Evolutionary conservation across 176 grass and related monocot species (phyloP).

Genomic region (Rhynchospora tenuis): DNA sequence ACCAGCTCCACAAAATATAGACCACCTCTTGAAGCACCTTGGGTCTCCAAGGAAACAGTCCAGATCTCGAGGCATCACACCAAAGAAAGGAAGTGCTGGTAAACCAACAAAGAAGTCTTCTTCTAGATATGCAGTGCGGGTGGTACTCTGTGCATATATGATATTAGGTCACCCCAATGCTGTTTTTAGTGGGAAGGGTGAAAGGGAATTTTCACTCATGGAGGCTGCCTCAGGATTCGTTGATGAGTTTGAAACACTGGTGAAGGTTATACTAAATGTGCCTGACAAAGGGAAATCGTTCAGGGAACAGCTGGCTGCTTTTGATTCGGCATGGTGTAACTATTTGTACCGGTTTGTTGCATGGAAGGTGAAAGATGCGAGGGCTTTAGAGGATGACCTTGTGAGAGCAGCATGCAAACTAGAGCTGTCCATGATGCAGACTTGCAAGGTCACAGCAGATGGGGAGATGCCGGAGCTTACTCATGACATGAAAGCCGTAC

Average conservation of each 20-base stretch:
- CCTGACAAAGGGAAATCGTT: conserved; percentile 50
- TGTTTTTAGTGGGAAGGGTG: conserved; percentile 87
- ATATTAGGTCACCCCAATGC: conserved; percentile 89
- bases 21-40: conserved; percentile 84
- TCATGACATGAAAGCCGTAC: conserved; percentile 93
- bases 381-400: conserved; percentile 85
- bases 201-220: conserved; percentile 56
- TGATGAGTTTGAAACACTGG: conserved; percentile 50
- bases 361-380: conserved; percentile 98
- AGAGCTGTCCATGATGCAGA: conserved; percentile 98
- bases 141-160: conserved; percentile 96
- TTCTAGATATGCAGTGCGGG: conserved; percentile 67
- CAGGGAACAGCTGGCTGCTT: conserved; percentile 45
- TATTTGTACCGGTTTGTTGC: conserved; percentile 92
- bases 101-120: conserved; percentile 33
- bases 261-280: conserved; percentile 50
- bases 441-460: conserved; percentile 52
- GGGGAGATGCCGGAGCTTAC: conserved; percentile 51
- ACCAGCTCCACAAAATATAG: conserved; percentile 57
- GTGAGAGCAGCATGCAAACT: conserved; percentile 88
- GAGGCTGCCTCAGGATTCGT: conserved; percentile 62
- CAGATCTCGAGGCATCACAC: conserved; percentile 26
- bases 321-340: conserved; percentile 73
- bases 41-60: conserved; percentile 60
- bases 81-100: conserved; percentile 38